Evolutionary conservation across 148 eudicot genomes (phyloP).

Genomic region (Rhododendron simsii): DNA sequence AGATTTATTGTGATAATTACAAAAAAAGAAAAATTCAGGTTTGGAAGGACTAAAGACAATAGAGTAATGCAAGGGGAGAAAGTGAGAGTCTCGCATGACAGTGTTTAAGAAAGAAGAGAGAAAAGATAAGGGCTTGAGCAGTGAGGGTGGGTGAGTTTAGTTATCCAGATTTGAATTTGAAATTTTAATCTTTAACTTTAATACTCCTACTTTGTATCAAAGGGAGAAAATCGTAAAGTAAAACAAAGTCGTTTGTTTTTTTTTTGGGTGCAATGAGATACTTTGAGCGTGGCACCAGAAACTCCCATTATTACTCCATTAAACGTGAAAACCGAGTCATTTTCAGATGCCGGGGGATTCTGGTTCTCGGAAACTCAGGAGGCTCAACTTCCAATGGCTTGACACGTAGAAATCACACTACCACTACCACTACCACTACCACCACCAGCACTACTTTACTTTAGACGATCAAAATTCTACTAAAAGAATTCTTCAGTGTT

Average conservation of each 20-base stretch:
- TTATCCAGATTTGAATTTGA: neutral
- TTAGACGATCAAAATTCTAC: neutral
- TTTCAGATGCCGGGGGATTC: conserved; percentile 24
- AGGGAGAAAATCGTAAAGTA: too few relatives aligned
- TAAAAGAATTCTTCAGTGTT: too few relatives aligned
- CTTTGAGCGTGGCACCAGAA: neutral
- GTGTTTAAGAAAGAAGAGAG: neutral
- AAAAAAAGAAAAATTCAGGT: too few relatives aligned
- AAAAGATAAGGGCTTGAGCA: too few relatives aligned
- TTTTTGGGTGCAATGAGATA: neutral
- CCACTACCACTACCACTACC: neutral
- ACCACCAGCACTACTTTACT: too few relatives aligned
- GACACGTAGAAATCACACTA: neutral
- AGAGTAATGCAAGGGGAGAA: too few relatives aligned
- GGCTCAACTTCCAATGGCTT: neutral
- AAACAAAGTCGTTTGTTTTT: neutral
- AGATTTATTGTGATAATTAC: too few relatives aligned
- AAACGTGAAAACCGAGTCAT: conserved; percentile 14
- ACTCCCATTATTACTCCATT: neutral
- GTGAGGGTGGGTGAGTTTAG: too few relatives aligned
- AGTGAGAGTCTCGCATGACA: too few relatives aligned
- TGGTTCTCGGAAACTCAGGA: neutral
- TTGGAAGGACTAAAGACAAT: too few relatives aligned
- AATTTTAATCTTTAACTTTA: too few relatives aligned
- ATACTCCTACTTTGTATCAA: neutral